phyloP scores from a whole-genome alignment of 2,329 filamentous ascomycete species.

The Aureobasidium sp. region DNA sequence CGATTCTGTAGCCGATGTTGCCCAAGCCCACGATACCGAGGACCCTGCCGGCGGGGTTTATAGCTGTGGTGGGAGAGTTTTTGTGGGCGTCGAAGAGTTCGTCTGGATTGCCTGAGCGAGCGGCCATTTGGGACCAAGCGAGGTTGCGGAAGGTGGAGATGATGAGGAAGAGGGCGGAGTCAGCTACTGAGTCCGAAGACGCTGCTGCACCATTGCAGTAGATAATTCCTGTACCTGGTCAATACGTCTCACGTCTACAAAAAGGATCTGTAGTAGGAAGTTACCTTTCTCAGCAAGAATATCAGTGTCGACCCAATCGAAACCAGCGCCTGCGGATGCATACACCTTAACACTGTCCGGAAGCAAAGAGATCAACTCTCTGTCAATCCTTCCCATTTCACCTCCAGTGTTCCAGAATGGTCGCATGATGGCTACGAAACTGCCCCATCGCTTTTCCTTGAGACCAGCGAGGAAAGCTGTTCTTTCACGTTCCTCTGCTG shows the following conservation, averaged over 20 bases:
- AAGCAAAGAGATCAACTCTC: slow-evolving; percentile 47
- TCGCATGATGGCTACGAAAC: slow-evolving; percentile 42
- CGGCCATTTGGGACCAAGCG: slow-evolving; percentile 53
- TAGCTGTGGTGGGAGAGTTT: slow-evolving; percentile 49
- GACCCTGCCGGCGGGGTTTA: slow-evolving; percentile 52
- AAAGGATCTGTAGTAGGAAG: not conserved
- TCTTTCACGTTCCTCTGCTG: slow-evolving; percentile 27
- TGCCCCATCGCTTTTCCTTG: slow-evolving; percentile 30
- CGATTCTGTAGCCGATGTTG: slow-evolving; percentile 44
- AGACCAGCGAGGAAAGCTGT: slow-evolving; percentile 32
- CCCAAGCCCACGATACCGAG: slow-evolving; percentile 64
- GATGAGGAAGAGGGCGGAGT: slow-evolving; percentile 60
- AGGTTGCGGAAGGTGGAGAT: slow-evolving; percentile 61
- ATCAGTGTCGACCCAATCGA: slow-evolving; percentile 55
- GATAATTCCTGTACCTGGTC: slow-evolving; percentile 41
- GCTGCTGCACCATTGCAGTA: slow-evolving; percentile 68
- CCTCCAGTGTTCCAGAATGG: slow-evolving; percentile 58
- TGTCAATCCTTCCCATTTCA: slow-evolving; percentile 57
- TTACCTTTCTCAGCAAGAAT: slow-evolving; percentile 44
- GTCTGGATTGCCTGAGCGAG: slow-evolving; percentile 34
- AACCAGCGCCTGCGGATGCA: slow-evolving; percentile 53
- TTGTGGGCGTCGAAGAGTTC: slow-evolving; percentile 52
- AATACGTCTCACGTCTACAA: no score
- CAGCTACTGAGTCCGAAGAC: slow-evolving; percentile 63
- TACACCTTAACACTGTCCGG: slow-evolving; percentile 47